These are phyloP conservation scores for Tuber aestivum DNA, from an alignment of 495 filamentous ascomycete genomes.

Conservation along the genomic window DNA sequence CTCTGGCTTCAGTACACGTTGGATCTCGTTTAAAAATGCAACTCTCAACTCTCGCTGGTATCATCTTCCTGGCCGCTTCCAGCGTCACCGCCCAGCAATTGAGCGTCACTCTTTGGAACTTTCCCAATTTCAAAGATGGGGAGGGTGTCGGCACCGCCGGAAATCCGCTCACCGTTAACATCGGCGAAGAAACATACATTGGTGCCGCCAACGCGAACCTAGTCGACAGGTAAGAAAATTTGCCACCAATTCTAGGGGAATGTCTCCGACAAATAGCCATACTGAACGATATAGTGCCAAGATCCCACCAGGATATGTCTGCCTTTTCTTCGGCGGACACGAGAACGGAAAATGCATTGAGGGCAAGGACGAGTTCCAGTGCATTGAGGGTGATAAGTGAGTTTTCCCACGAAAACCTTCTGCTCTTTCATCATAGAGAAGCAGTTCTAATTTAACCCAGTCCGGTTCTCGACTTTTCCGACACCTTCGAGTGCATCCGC, in stretches of 20 bases:
- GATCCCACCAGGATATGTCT: background rate
- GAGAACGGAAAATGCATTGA: background rate
- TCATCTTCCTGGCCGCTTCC: background rate
- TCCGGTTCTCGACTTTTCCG: background rate
- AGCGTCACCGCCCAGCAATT: background rate
- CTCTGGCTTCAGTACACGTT: background rate
- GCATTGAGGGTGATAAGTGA: background rate
- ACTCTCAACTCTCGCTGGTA: background rate
- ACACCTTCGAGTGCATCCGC: conserved; percentile 1
- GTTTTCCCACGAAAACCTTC: background rate
- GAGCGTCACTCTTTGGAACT: background rate
- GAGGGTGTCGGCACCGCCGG: background rate
- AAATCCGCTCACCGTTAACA: background rate
- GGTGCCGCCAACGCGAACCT: background rate
- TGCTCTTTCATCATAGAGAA: background rate
- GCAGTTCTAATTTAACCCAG: background rate
- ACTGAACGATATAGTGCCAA: background rate
- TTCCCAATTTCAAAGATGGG: background rate
- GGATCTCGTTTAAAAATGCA: background rate
- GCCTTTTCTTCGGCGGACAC: background rate
- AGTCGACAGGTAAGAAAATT: background rate
- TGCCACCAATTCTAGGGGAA: background rate
- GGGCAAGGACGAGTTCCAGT: background rate
- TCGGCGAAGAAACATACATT: background rate
- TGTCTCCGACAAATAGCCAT: background rate